Conservation (phyloP, 495 filamentous ascomycete genomes). For the Letharia lupina region DNA sequence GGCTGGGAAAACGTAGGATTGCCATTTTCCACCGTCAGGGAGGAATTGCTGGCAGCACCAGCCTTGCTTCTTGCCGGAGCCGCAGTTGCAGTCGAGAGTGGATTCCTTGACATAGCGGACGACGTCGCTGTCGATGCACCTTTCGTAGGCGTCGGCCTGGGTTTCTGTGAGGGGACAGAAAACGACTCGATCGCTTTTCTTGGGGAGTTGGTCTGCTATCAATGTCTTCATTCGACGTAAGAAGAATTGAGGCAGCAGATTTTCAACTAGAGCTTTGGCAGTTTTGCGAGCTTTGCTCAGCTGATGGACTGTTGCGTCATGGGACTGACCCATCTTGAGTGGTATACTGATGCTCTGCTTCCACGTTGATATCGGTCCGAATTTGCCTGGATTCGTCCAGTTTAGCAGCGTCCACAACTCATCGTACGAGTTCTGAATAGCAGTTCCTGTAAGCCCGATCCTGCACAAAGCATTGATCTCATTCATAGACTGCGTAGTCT, state of each 20-base stretch:
- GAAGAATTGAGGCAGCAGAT: conserved; percentile 87
- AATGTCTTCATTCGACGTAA: conserved; percentile 87
- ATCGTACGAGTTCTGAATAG: conserved; percentile 96
- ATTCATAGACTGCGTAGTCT: conserved; percentile 81
- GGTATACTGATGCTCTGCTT: conserved; percentile 66
- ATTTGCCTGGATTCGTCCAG: conserved; percentile 87
- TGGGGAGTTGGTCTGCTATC: conserved; percentile 90
- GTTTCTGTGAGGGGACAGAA: conserved; percentile 85
- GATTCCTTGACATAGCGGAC: conserved; percentile 60
- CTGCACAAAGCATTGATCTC: conserved; percentile 85
- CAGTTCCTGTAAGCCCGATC: conserved; percentile 90
- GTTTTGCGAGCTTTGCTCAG: conserved; percentile 73
- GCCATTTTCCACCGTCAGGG: conserved; percentile 58
- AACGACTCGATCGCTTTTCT: conserved; percentile 88
- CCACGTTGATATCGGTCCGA: conserved; percentile 76
- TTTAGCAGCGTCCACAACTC: conserved; percentile 95
- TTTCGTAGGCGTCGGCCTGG: conserved; percentile 80
- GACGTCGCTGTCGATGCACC: conserved; percentile 62
- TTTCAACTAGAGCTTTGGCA: conserved; percentile 76
- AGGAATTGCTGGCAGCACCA: conserved; percentile 69
- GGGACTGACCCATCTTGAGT: conserved; percentile 77
- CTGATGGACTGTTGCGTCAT: conserved; percentile 81
- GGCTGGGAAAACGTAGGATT: conserved; percentile 73
- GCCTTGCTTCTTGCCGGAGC: conserved; percentile 60
- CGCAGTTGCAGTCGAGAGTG: conserved; percentile 62